Base-by-base conservation (phyloP, 2,329 filamentous ascomycete species). In the Fusarium secorum region DNA sequence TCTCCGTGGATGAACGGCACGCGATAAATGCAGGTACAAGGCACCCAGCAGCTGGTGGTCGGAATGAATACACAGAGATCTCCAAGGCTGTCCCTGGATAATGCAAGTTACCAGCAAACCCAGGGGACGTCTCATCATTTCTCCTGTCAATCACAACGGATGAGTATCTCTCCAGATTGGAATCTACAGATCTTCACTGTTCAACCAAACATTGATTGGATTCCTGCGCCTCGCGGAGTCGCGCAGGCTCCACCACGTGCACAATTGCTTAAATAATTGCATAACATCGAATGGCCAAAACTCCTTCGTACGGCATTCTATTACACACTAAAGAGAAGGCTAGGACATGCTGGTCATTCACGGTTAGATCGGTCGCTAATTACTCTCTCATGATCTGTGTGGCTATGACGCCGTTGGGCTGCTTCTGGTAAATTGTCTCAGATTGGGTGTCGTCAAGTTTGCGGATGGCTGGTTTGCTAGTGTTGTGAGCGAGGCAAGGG, bases 11-110 rank as follows among this genome's bases (percentile, higher is more conserved):
- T 30, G 46, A 28, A 36, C 65, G 53, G 61, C 63, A 67, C 57
- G 58, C 59, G 68, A 65, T 58, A 41, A 24, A 72, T 67, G 68
- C 70, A 76, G 70, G 74, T 75, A 75, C 72, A 66, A 66, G 53
- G 49, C 70, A 70, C 70, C n/a, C 48, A 17, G 28, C 28, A 55
- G 20, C 18, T 46, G 28, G 22, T 44, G 26, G 51, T 39, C 39
- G 38, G 56, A 63, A 67, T 74, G 61, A 54, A 53, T 57, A 65
- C 46, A 33, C 33, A 30, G 53, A 76, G 72, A 76, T 76, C 72
- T 60, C 55, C 59, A 66, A 26, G 26, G 36, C 51, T 45, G 48
- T 63, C 33, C 49, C 45, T 70, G 58, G 36, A 49, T 60, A 42
- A 33, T 61, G 32, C 42, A 33, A 39, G 35, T 28, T 45, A 48